Evolutionary conservation across 73 alveolate genomes (phyloP).

Genomic region (Paramecium octaurelia): DNA sequence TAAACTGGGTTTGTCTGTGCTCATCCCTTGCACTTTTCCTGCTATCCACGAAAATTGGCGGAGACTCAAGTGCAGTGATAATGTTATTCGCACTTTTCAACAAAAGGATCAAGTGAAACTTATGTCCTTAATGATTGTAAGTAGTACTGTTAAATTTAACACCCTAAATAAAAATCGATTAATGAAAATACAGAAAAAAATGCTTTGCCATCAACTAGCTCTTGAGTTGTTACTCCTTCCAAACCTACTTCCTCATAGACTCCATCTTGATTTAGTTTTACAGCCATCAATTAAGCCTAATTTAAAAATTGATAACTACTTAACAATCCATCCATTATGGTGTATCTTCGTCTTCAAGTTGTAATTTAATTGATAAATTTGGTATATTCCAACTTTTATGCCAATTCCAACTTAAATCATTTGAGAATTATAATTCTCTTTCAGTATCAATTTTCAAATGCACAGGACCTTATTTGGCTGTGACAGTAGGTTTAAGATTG

Average conservation of each 20-base stretch:
- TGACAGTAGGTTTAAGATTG: not conserved
- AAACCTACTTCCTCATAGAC: constrained; percentile 59
- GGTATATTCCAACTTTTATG: constrained; percentile 78
- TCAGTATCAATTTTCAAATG: constrained; percentile 67
- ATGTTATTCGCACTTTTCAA: not conserved
- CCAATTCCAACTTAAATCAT: constrained; percentile 72
- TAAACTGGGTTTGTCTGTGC: constrained; percentile 1
- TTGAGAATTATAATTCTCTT: constrained; percentile 63
- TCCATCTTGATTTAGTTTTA: not conserved
- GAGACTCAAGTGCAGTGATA: constrained; percentile 18
- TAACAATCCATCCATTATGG: constrained; percentile 52
- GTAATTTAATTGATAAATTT: constrained; percentile 58
- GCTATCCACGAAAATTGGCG: constrained; percentile 50
- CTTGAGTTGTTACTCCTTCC: constrained; percentile 34
- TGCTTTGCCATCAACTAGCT: constrained; percentile 50
- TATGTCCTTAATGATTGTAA: constrained; percentile 49
- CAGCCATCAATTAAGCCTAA: constrained; percentile 30
- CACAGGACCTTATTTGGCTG: constrained; percentile 1
- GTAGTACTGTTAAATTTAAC: constrained; percentile 52
- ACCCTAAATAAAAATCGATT: constrained; percentile 42
- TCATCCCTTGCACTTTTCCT: constrained; percentile 65
- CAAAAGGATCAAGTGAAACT: not conserved
- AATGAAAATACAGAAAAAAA: constrained; percentile 49
- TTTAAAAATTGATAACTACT: not conserved
- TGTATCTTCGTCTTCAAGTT: not conserved